Evolutionary conservation across 2,329 filamentous ascomycete genomes (phyloP), one percentile per base, ranked within the genome.

Genomic region (Fusarium piperis): DNA sequence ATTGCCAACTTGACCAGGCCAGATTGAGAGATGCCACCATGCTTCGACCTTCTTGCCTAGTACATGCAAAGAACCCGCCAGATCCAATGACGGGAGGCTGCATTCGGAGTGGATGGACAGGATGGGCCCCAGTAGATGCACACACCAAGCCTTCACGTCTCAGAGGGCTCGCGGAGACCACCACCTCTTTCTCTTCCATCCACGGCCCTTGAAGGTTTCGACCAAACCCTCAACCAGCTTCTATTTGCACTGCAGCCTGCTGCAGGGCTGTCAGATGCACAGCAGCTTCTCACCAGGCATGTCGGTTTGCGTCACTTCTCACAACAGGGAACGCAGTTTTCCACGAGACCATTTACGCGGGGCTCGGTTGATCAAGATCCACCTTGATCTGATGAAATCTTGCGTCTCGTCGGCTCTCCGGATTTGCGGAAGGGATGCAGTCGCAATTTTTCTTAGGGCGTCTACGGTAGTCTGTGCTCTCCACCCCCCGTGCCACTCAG

Each of bases 311-410:
- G 56, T 59, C 56, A 59, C 28, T 59, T 44, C 28, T 32, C 38
- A 18, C 38, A 39, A 35, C 38, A 58, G 38, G 39, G 26, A 30
- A 46, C 18, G 6, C 38, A 16, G 28, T 18, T 41, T 44, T n/a
- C 18, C 30, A n/a, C 28, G 10, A 33, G 28, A 59, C 12, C 56
- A 38, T 44, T 33, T 13, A 35, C 18, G 28, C 53, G 39, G 56
- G 38, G 38, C 18, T n/a, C n/a, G 26, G 35, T 36, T 58, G 55
- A 32, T 28, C 23, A 33, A 32, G 56, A 26, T 46, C 56, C 56
- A 59, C 56, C 56, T 46, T 33, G 28, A 59, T 59, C 56, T 46
- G 23, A 33, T 39, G 23, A 46, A 41, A 59, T 59, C 56, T 44
- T 46, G 56, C 56, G 38, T 41, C 56, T 59, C 10, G 23, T 33